A percentile compares a stretch with the other conserved stretches of the same genome.
These are phyloP conservation scores for Naumovozyma castellii DNA, from an alignment of 805 yeast species.

Conservation along the genomic window DNA sequence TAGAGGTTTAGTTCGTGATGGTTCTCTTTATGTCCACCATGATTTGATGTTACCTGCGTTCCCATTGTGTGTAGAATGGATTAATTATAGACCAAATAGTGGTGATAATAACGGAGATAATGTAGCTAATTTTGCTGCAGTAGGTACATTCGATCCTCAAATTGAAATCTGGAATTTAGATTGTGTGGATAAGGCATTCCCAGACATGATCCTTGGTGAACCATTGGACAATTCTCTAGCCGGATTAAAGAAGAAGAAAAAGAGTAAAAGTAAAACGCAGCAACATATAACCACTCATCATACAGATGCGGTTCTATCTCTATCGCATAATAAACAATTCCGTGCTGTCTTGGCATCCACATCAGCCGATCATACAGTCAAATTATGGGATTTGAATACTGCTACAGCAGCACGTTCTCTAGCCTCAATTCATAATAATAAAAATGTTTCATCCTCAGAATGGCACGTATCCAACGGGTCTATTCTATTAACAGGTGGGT, in stretches of 20 bases:
- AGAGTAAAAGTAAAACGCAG: slow-evolving; percentile 39
- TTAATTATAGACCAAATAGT: slow-evolving; percentile 59
- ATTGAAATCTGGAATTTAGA: slow-evolving; percentile 97
- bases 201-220: slow-evolving; percentile 86
- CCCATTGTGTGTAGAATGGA: slow-evolving; percentile 95
- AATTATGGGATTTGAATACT: slow-evolving; percentile 82
- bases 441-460: slow-evolving; percentile 73
- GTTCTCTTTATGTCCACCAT: slow-evolving; percentile 84
- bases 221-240: slow-evolving; percentile 37
- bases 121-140: slow-evolving; percentile 85
- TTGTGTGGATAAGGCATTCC: slow-evolving; percentile 85
- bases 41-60: slow-evolving; percentile 95
- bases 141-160: slow-evolving; percentile 95
- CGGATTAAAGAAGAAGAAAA: slow-evolving; percentile 35
- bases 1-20: slow-evolving; percentile 60
- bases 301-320: slow-evolving; percentile 85
- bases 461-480: slow-evolving; percentile 73
- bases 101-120: slow-evolving; percentile 33
- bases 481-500: slow-evolving; percentile 81
- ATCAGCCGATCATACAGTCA: slow-evolving; percentile 90
- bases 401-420: slow-evolving; percentile 74
- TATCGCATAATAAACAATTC: slow-evolving; percentile 72
- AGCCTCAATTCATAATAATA: slow-evolving; percentile 55
- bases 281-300: slow-evolving; percentile 66
- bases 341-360: slow-evolving; percentile 85